Evolutionary conservation across 2,329 filamentous ascomycete genomes (phyloP), one percentile per base, ranked within the genome.

Genomic region (Alternaria triticimaculans): DNA sequence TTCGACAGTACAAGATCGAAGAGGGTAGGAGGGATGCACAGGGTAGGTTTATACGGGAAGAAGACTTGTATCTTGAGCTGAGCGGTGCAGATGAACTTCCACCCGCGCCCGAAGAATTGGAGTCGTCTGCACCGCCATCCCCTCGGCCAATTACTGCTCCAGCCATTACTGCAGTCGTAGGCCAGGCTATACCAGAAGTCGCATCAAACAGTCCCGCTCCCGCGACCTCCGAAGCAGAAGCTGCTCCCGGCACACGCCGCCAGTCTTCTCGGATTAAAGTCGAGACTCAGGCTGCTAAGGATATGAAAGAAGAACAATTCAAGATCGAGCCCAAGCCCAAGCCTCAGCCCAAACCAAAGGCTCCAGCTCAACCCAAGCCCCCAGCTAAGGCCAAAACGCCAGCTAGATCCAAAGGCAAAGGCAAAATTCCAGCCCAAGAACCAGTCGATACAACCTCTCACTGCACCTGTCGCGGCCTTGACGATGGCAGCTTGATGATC

Each of bases 401-500:
- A 26, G 44, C 23, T 2, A 11, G n/a, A 20, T 11, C 28, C n/a
- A 3, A 26, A 28, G 9, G 2, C 21, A 23, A 49, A 33, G 14
- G 4, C 6, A 12, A 20, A 37, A n/a, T 6, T 1, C 15, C 28
- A 21, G n/a, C 21, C 2, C 33, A 37, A 37, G 8, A 9, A 1
- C 21, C 8, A 11, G 11, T 4, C 43, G 33, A 48, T 2, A 18
- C 1, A 11, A 18, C 37, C 30, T 12, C 6, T 11, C 59, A 53
- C 33, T 68, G 65, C 28, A 55, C 51, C 0, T 68, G 65, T 41
- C 44, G 55, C n/a, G 21, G 25, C n/a, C 58, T 53, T 3, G 57
- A 66, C 26, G 50, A 63, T 10, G 60, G 58, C 2, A 28, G 21
- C 4, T 6, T 62, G 3, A 63, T 66, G 65, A 28, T 67, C n/a